phyloP scores from a whole-genome alignment of 2,329 filamentous ascomycete genomes.

The Aspergillus pseudoviridinutans region DNA sequence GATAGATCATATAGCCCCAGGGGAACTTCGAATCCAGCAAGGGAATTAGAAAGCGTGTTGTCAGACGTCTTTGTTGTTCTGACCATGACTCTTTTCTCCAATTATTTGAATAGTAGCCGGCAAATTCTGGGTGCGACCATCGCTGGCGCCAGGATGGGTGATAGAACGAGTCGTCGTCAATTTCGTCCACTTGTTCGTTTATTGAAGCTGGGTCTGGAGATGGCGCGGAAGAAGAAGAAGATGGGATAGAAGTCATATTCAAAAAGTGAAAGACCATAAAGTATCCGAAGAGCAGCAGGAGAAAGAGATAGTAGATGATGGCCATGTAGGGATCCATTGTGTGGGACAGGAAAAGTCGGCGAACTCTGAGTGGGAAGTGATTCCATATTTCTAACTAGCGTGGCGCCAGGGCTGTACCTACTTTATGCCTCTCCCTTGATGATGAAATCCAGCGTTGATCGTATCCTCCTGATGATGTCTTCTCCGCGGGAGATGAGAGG shows the following conservation, averaged over 20 bases:
- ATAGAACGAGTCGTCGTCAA: neutral
- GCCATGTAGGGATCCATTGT: no score
- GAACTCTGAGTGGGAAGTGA: no score
- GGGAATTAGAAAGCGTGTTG: neutral
- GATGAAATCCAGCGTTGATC: constrained; percentile 38
- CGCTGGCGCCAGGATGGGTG: neutral
- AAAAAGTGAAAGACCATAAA: no score
- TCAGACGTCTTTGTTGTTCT: neutral
- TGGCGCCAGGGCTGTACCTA: no score
- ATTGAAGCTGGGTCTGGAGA: neutral
- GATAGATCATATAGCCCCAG: neutral
- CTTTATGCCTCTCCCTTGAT: constrained; percentile 31
- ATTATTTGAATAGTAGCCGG: no score
- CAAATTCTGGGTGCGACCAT: neutral
- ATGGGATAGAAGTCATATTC: no score
- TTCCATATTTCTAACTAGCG: no score
- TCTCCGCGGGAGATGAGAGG: constrained; percentile 35
- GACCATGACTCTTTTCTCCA: neutral
- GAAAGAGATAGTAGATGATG: no score
- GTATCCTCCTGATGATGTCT: constrained; percentile 33
- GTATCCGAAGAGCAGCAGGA: no score
- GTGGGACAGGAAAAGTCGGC: no score
- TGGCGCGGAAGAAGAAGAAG: no score
- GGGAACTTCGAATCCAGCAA: neutral
- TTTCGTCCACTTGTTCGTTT: neutral